Conservation (phyloP, 2,329 filamentous ascomycete genomes). For the Thelonectria olida region DNA sequence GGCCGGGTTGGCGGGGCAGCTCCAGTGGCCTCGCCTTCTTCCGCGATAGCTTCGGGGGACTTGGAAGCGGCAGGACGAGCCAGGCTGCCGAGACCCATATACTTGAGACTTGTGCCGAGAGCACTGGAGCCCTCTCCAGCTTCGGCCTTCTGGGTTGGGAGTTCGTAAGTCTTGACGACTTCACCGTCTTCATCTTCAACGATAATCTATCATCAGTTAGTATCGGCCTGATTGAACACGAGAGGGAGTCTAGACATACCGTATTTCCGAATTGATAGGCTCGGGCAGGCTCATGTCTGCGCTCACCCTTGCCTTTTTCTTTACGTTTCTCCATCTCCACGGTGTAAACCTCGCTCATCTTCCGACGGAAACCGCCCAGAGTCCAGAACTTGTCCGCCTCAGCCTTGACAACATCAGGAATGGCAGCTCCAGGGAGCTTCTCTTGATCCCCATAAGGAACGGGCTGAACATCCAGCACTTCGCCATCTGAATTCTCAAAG, state of each 20-base stretch:
- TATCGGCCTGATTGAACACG: neutral
- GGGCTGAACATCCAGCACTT: conserved; percentile 75
- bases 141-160: conserved; percentile 63
- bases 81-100: conserved; percentile 61
- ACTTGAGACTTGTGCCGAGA: conserved; percentile 59
- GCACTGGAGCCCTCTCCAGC: conserved; percentile 48
- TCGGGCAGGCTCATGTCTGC: conserved; percentile 75
- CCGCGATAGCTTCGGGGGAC: conserved; percentile 40
- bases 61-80: conserved; percentile 52
- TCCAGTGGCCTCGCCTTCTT: conserved; percentile 43
- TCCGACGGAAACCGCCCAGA: conserved; percentile 56
- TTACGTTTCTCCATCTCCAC: conserved; percentile 72
- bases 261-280: conserved; percentile 89
- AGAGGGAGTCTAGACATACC: conserved; percentile 51
- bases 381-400: conserved; percentile 44
- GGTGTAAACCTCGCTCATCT: conserved; percentile 61
- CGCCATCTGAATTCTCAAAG: conserved; percentile 86
- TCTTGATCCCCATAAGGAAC: conserved; percentile 20
- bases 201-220: conserved; percentile 70
- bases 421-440: conserved; percentile 29
- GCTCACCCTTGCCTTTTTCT: conserved; percentile 67
- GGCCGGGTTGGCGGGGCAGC: conserved; percentile 51
- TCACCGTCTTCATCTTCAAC: conserved; percentile 89
- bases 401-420: conserved; percentile 25
- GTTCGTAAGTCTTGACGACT: conserved; percentile 84